Base-by-base conservation (phyloP, 1,284 basidiomycete genomes). In the Coniferiporia sulphurascens region DNA sequence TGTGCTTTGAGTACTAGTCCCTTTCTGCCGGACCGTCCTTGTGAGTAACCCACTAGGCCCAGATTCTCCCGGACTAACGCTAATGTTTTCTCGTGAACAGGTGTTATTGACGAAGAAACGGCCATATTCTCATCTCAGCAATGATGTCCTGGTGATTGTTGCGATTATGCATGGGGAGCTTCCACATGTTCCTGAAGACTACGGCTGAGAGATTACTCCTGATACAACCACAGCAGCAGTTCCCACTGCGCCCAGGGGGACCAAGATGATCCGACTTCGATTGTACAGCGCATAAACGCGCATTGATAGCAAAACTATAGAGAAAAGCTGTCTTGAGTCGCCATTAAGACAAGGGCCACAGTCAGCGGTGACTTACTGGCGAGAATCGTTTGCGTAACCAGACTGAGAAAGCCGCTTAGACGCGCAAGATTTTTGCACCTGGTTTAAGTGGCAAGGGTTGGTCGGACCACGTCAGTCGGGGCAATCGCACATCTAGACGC, bases 221-320 rank as follows among this genome's bases (percentile, higher is more conserved):
- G 52, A 58, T 17, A 46, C 51, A 12, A 45, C 32, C 9, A 58
- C n/a, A n/a, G 52, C 38, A 27, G 51, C 34, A 21, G 51, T 13
- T 1, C 56, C 56, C 9, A 62, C 35, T 17, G 32, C 6, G 6
- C 27, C 34, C 8, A 48, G 17, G 15, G 22, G 32, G 48, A 38
- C 32, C 7, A 62, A 36, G n/a, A 62, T 46, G 10, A 17, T 34
- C 34, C 7, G 13, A 19, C 46, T 58, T 15, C 52, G 44, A 19
- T 55, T 43, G 41, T 62, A 62, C 19, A 62, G 35, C 12, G 60
- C 60, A 45, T 62, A 62, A 0, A 45, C 48, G 4, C 60, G 41
- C 17, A 61, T 27, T n/a, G 55, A 46, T 3, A 61, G 34, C 17
- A 56, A 17, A 19, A 38, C 38, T 54, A 35, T 3, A 34, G 27